Base-by-base conservation (phyloP, 495 filamentous ascomycete genomes). In the Neurospora intermedia region DNA sequence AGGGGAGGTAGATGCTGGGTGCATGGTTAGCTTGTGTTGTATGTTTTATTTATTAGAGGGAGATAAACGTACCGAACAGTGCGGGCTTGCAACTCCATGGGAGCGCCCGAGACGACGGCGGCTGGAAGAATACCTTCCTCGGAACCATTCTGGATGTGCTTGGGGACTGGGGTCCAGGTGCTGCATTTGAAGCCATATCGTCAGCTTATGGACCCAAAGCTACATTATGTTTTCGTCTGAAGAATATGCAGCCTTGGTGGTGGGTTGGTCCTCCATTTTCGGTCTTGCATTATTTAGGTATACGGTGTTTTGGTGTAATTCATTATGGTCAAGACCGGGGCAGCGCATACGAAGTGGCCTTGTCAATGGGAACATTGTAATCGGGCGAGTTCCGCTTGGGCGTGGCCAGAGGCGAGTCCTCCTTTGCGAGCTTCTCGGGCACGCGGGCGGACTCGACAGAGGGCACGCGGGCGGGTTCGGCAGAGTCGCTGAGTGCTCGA, bases 51-150 rank as follows among this genome's bases (percentile, higher is more conserved):
- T n/a, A n/a, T n/a, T n/a, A n/a, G n/a, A n/a, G n/a, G n/a, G n/a
- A n/a, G n/a, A n/a, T n/a, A n/a, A n/a, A n/a, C n/a, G n/a, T n/a
- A 97, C 94, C 94, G 91, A 79, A 97, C 96, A 75, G 93, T 96
- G 73, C 96, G 88, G 66, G 94, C 93, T 83, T 98, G 94, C 6
- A 98, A 86, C 76, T 98, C 96, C 43, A 94, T 89, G 35, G 96
- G 96, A 59, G 96, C 96, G 42, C 96, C 96, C 15, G 96, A 98
- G 35, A 98, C 85, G 59, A 95, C 88, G 71, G 93, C 94, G 43
- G 93, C 96, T 16, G 94, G 88, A 35, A 94, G 84, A 70, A 89
- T 81, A 42, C 87, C 88, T n/a, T 91, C 89, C 82, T 97, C 94
- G 80, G 92, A 96, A 76, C 94, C 94, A 81, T 94, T 91, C 89